Evolutionary conservation across 768 basidiomycete species (phyloP), one percentile per base, ranked within the genome.

Genomic region (Paxillus rubicundulus): DNA sequence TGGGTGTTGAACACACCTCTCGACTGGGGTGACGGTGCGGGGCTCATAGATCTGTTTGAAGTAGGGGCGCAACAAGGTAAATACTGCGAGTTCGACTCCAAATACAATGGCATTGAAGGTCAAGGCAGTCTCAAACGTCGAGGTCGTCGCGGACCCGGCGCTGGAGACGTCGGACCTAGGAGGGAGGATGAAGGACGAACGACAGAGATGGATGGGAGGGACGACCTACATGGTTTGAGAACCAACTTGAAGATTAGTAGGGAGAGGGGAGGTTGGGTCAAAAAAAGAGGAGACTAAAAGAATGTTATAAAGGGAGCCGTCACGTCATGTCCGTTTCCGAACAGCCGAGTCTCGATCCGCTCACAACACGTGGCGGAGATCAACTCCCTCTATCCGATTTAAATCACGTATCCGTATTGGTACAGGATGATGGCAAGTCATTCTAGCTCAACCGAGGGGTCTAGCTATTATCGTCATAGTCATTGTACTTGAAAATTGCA

Each of bases 11-110:
- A 52, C 81, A 68, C 61, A 79, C 73, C 65, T 62, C 50, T 74
- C 72, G 5, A 73, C 56, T 9, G 79, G 78, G 38, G 77, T 72
- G 69, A 87, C 89, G 7, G 92, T 88, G 50, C 93, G 77, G 0
- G 94, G 95, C 61, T 93, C 89, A 67, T 93, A 98, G 43, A 98
- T 87, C 13, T 85, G 77, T 56, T 86, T 89, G 78, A 98, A 97
- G 63, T 83, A 85, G 10, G 87, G 84, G 38, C 94, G 77, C 27
- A 97, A 68, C 56, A 96, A 52, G n/a, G 93, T 87, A 73, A 97
- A 98, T 14, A 80, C 78, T 5, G 63, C 75, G 47, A 98, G 67
- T 70, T 95, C 88, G 6, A 71, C 77, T 9, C 72, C 85, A 56
- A 90, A 89, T 20, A 92, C 82, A 34, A 78, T 78, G 0, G 74